These are phyloP conservation scores for Entonaema liquescens DNA, from an alignment of 495 filamentous ascomycete species.

Conservation along the genomic window DNA sequence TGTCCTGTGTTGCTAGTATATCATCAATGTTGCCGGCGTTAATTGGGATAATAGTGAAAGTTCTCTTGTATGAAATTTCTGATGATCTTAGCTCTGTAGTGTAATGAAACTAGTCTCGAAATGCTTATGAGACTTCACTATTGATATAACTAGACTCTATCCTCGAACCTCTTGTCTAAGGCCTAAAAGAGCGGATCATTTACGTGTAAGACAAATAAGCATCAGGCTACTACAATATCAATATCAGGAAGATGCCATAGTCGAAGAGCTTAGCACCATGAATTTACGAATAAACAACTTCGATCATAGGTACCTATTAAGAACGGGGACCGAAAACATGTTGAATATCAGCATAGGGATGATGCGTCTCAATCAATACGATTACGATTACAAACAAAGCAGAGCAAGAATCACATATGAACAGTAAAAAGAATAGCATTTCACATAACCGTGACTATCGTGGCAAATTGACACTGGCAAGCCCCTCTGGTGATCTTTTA, in stretches of 20 bases:
- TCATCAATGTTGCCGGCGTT: not conserved
- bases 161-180: not conserved
- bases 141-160: no score
- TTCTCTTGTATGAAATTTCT: no score
- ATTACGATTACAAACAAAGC: not conserved
- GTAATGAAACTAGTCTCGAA: no score
- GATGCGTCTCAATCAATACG: no score
- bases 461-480: conserved; percentile 15
- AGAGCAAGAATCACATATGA: not conserved
- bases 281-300: not conserved
- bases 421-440: not conserved
- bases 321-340: no score
- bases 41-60: no score
- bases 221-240: not conserved
- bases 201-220: not conserved
- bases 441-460: not conserved
- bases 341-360: no score
- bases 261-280: not conserved
- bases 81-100: no score
- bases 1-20: not conserved
- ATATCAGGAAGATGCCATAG: not conserved
- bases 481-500: conserved; percentile 46
- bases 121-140: no score
- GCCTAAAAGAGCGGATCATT: not conserved
- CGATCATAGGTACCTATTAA: not conserved